Evolutionary conservation across 2,329 filamentous ascomycete species (phyloP).

Genomic region (Diaporthe helianthi): DNA sequence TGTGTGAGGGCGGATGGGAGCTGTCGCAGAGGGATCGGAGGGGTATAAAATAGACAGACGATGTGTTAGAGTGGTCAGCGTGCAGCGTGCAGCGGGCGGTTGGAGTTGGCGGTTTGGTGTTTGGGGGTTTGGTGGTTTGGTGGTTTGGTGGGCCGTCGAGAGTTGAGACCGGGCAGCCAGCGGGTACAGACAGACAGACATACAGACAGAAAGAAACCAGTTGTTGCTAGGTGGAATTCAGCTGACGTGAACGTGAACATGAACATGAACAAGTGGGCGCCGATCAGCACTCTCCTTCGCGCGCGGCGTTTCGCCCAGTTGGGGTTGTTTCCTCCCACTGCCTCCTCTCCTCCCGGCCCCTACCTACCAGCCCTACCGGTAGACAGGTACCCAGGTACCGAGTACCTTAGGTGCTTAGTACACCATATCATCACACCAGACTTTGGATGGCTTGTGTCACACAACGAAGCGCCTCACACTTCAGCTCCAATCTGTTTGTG

Average conservation of each 20-base stretch:
- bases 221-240: conserved; percentile 1
- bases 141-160: background rate
- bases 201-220: background rate
- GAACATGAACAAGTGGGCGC: background rate
- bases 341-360: too few species aligned
- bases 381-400: too few species aligned
- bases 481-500: background rate
- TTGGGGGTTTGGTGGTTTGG: background rate
- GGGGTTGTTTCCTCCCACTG: background rate
- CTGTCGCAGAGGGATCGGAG: background rate
- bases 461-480: background rate
- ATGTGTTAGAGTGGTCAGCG: background rate
- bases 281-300: background rate
- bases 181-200: background rate
- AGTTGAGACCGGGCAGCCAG: too few species aligned
- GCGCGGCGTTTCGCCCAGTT: conserved; percentile 16
- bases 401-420: too few species aligned
- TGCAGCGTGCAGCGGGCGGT: background rate
- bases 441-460: background rate
- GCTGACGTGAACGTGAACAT: conserved; percentile 11
- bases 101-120: background rate
- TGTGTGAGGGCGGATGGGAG: background rate
- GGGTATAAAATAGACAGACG: background rate
- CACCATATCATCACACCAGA: too few species aligned
- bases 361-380: too few species aligned